Evolutionary conservation across 345 rosid genomes (phyloP).

Genomic region (Reutealis trisperma): DNA sequence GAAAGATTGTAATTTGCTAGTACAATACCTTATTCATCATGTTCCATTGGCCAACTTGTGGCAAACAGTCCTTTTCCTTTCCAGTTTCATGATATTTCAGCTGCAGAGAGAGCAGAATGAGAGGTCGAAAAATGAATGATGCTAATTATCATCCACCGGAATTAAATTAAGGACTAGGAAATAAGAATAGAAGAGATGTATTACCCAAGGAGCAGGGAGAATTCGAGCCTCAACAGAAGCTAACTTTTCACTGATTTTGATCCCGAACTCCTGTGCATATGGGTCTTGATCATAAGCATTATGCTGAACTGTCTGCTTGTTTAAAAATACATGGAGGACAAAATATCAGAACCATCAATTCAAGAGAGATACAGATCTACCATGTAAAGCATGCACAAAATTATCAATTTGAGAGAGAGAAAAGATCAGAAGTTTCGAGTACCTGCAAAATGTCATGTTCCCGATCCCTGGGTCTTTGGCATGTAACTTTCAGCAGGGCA

Average conservation of each 20-base stretch:
- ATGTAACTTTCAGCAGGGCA: slow-evolving; percentile 84
- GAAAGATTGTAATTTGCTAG: neutral
- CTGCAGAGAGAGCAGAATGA: slow-evolving; percentile 41
- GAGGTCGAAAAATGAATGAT: slow-evolving; percentile 7
- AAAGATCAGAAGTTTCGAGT: neutral
- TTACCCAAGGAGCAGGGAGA: slow-evolving; percentile 99
- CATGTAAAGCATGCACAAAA: neutral
- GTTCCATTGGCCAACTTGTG: slow-evolving; percentile 99
- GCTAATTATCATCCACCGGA: neutral
- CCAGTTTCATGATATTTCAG: slow-evolving; percentile 98
- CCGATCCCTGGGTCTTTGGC: slow-evolving; percentile 94
- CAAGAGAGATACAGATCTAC: neutral
- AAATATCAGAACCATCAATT: no score
- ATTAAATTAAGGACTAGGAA: neutral
- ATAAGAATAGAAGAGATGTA: neutral
- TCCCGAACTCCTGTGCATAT: slow-evolving; percentile 93
- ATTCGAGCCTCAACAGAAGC: slow-evolving; percentile 98
- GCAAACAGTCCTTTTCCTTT: slow-evolving; percentile 94
- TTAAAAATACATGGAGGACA: slow-evolving; percentile 17
- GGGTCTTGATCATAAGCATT: slow-evolving; percentile 94
- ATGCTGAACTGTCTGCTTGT: slow-evolving; percentile 76
- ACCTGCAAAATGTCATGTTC: slow-evolving; percentile 87
- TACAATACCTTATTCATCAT: slow-evolving; percentile 93
- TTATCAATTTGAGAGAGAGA: neutral
- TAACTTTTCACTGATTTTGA: slow-evolving; percentile 85